phyloP scores from a whole-genome alignment of 1,284 basidiomycete species.

The Marasmius tenuissimus region DNA sequence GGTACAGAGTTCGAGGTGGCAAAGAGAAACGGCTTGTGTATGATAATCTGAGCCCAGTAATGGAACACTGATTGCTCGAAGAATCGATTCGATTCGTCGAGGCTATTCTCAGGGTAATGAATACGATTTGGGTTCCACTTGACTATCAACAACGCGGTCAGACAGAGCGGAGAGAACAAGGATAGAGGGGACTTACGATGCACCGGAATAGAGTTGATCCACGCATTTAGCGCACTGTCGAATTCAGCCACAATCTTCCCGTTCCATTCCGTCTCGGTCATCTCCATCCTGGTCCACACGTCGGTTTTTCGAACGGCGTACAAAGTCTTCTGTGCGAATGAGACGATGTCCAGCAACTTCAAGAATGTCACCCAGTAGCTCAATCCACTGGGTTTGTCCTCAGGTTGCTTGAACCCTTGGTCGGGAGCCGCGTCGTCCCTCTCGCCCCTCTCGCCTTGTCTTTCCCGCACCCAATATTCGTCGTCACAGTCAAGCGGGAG shows the following conservation, averaged over 20 bases:
- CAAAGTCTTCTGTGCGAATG: conserved; percentile 3
- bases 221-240: conserved; percentile 9
- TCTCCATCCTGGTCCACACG: too few species aligned
- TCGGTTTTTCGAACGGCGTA: background rate
- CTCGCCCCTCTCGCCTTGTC: background rate
- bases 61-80: conserved; percentile 50
- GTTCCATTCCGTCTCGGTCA: conserved; percentile 3
- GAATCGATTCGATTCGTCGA: conserved; percentile 32
- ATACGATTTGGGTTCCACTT: conserved; percentile 40
- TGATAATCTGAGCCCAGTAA: conserved; percentile 46
- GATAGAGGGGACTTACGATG: conserved; percentile 1
- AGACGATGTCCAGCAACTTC: conserved; percentile 12
- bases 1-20: too few species aligned
- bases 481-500: conserved; percentile 14
- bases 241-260: conserved; percentile 3
- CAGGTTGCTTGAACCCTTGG: conserved; percentile 13
- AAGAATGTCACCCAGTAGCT: background rate
- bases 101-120: background rate
- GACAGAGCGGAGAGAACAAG: background rate
- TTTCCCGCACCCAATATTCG: conserved; percentile 14
- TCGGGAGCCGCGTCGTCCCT: background rate
- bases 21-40: conserved; percentile 45
- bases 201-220: conserved; percentile 10
- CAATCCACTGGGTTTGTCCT: conserved; percentile 4
- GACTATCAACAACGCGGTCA: conserved; percentile 20